Evolutionary conservation across 768 basidiomycete genomes (phyloP).

Genomic region (Coprinopsis strossmayeri): DNA sequence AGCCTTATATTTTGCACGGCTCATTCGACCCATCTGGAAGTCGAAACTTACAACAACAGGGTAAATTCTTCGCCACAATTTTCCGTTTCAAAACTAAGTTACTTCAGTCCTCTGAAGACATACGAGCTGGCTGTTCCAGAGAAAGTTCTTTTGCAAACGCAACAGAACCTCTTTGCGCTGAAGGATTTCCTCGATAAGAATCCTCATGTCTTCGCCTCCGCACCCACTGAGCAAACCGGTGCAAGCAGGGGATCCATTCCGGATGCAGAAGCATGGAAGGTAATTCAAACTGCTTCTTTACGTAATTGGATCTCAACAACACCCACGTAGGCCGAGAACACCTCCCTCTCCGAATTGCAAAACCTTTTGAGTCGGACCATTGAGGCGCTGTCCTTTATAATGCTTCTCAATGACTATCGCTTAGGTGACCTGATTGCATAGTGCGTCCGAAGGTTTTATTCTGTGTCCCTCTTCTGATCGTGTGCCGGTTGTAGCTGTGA

Average conservation of each 20-base stretch:
- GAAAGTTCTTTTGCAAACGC: slow-evolving; percentile 55
- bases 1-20: slow-evolving; percentile 77
- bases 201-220: slow-evolving; percentile 77
- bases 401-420: slow-evolving; percentile 88
- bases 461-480: slow-evolving; percentile 6
- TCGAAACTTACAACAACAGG: slow-evolving; percentile 61
- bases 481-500: slow-evolving; percentile 52
- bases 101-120: slow-evolving; percentile 21
- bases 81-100: background rate
- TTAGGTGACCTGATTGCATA: slow-evolving; percentile 78
- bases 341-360: slow-evolving; percentile 71
- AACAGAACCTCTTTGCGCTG: slow-evolving; percentile 72
- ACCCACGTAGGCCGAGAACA: slow-evolving; percentile 62
- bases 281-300: slow-evolving; percentile 21
- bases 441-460: slow-evolving; percentile 36
- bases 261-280: slow-evolving; percentile 90
- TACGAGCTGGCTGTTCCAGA: slow-evolving; percentile 65
- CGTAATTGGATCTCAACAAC: background rate
- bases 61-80: slow-evolving; percentile 26
- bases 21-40: slow-evolving; percentile 86
- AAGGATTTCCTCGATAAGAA: slow-evolving; percentile 77
- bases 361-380: slow-evolving; percentile 77
- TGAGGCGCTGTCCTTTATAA: slow-evolving; percentile 90
- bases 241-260: slow-evolving; percentile 50
- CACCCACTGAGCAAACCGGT: slow-evolving; percentile 64